phyloP scores from a whole-genome alignment of 1,284 basidiomycete genomes.

The Pascua sp. region DNA sequence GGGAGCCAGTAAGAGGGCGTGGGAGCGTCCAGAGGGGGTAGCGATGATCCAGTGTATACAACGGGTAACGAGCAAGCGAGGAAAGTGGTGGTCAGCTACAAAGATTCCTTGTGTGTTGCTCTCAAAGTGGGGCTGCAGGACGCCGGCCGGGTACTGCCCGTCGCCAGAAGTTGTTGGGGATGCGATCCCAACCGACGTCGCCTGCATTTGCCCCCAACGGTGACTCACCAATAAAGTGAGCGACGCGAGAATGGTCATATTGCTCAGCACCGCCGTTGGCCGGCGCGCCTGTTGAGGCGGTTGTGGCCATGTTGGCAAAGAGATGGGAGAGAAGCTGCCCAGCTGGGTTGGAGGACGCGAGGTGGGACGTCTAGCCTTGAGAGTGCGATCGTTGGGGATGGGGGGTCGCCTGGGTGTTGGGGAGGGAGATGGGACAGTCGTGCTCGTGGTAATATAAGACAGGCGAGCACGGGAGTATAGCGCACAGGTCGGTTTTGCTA shows the following conservation, averaged over 20 bases:
- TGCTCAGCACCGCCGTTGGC: constrained; percentile 21
- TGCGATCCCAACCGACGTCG: too few relatives aligned
- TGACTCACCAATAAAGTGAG: constrained; percentile 71
- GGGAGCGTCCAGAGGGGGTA: not conserved
- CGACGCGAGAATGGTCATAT: constrained; percentile 61
- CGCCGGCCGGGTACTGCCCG: too few relatives aligned
- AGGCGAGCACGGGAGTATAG: too few relatives aligned
- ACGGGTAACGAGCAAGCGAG: not conserved
- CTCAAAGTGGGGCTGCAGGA: too few relatives aligned
- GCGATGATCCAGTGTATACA: not conserved
- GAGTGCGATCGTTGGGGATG: not conserved
- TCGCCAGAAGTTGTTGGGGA: too few relatives aligned
- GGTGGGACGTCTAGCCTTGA: not conserved
- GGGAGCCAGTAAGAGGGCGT: not conserved
- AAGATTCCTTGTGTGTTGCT: too few relatives aligned
- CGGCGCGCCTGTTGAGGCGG: constrained; percentile 21
- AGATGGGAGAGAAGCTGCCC: not conserved
- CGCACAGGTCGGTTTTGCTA: not conserved
- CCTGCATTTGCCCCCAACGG: not conserved
- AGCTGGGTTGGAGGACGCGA: not conserved
- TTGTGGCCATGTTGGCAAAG: constrained; percentile 26
- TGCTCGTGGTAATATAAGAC: too few relatives aligned
- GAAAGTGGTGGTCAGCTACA: constrained; percentile 2
- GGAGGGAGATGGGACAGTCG: not conserved
- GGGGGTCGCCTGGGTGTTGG: not conserved